phyloP scores from a whole-genome alignment of 352 stramenopile species.

The Phytophthora sp. region DNA sequence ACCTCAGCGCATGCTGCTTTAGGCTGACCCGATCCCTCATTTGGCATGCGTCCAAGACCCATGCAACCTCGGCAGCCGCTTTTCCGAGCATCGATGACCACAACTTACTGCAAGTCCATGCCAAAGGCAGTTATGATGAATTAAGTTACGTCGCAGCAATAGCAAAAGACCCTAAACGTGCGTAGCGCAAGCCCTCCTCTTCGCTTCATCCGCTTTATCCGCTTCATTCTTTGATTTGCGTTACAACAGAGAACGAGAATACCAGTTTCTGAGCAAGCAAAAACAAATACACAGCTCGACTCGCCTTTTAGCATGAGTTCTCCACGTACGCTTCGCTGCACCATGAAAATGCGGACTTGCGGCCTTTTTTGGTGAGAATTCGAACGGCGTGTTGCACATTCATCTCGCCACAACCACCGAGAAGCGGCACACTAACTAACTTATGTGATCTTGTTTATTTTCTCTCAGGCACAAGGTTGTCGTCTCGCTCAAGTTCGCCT shows the following conservation, averaged over 20 bases:
- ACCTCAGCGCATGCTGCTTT: neutral
- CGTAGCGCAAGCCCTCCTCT: too few species aligned
- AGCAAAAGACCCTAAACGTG: neutral
- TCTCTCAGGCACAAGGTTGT: slow-evolving; percentile 32
- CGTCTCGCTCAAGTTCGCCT: slow-evolving; percentile 29
- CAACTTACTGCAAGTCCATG: neutral
- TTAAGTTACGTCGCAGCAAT: neutral
- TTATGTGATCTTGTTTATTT: neutral
- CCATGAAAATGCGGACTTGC: slow-evolving; percentile 41
- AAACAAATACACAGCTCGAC: neutral
- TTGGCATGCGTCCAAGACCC: neutral
- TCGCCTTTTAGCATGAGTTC: slow-evolving; percentile 18
- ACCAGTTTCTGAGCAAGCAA: neutral
- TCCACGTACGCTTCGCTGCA: slow-evolving; percentile 21
- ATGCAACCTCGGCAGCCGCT: neutral
- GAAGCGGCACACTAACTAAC: neutral
- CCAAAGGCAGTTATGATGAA: neutral
- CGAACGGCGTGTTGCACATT: slow-evolving; percentile 1
- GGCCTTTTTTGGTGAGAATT: slow-evolving; percentile 40
- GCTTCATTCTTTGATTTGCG: slow-evolving; percentile 32
- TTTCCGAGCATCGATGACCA: neutral
- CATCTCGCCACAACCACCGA: neutral
- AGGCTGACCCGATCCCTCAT: neutral
- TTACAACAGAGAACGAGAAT: slow-evolving; percentile 8
- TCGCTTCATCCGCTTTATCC: too few species aligned